Percentiles rank a stretch among this genome's conserved stretches.
These are phyloP conservation scores for Aspergillus clavatus DNA, from an alignment of 2,329 filamentous ascomycete genomes.

Conservation along the genomic window DNA sequence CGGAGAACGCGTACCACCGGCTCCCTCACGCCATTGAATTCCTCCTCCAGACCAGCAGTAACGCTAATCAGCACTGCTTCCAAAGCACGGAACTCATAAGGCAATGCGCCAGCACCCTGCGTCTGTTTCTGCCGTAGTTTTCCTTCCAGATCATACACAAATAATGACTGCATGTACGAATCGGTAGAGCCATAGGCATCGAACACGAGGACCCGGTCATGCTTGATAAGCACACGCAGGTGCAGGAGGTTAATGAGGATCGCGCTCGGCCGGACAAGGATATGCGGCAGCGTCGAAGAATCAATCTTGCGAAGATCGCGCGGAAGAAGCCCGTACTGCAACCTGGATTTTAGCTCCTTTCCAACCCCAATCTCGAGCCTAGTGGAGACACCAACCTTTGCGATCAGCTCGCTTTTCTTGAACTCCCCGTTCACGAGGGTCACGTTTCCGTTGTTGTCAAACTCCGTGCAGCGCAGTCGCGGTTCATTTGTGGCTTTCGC, in stretches of 20 bases:
- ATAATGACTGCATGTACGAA: conserved; percentile 90
- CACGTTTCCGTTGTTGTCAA: conserved; percentile 86
- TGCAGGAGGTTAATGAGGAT: conserved; percentile 97
- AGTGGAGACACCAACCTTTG: conserved; percentile 77
- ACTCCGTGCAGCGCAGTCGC: conserved; percentile 86
- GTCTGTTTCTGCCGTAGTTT: conserved; percentile 79
- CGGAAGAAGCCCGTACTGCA: conserved; percentile 80
- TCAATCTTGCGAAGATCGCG: conserved; percentile 97
- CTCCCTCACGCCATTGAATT: conserved; percentile 89
- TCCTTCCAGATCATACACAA: conserved; percentile 95
- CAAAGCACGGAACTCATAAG: conserved; percentile 93
- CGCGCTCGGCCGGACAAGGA: conserved; percentile 84
- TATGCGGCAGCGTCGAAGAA: conserved; percentile 89
- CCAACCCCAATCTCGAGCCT: conserved; percentile 56
- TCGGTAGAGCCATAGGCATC: conserved; percentile 93
- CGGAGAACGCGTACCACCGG: conserved; percentile 83
- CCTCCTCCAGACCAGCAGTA: conserved; percentile 83
- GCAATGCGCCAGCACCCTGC: conserved; percentile 54
- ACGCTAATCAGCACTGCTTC: conserved; percentile 94
- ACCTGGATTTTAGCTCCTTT: conserved; percentile 2
- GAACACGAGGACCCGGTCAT: conserved; percentile 89
- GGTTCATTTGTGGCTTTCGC: conserved; percentile 78
- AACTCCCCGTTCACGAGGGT: conserved; percentile 93
- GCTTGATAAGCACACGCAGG: conserved; percentile 89
- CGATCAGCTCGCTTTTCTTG: conserved; percentile 94